A percentile compares a stretch with the other conserved stretches of the same genome.
Conservation (phyloP, 805 yeast species). For the Sugiyamaella marilandica region DNA sequence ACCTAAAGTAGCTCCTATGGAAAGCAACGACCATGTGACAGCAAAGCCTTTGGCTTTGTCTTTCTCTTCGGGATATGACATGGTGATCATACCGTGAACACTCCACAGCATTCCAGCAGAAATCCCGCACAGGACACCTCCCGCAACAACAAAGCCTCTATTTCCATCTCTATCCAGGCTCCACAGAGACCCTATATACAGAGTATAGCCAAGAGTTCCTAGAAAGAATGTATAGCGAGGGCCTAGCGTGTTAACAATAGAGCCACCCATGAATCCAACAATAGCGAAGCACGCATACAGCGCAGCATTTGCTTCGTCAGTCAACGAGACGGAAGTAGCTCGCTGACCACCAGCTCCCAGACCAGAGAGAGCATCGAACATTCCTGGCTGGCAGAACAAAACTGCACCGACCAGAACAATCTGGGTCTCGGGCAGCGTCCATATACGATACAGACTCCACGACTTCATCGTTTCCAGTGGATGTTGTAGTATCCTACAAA, state of each 20-base stretch:
- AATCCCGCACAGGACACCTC: slow-evolving; percentile 51
- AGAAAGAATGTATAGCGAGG: slow-evolving; percentile 33
- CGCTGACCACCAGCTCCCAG: slow-evolving; percentile 32
- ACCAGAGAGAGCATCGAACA: slow-evolving; percentile 29
- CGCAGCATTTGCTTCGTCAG: slow-evolving; percentile 29
- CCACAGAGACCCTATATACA: slow-evolving; percentile 47
- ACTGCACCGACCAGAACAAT: slow-evolving; percentile 17
- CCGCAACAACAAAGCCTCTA: slow-evolving; percentile 46
- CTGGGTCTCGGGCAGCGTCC: slow-evolving; percentile 17
- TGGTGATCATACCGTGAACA: slow-evolving; percentile 49
- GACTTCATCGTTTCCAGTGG: background rate
- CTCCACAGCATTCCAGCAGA: slow-evolving; percentile 53
- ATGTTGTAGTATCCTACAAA: too few relatives aligned
- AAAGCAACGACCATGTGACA: slow-evolving; percentile 52
- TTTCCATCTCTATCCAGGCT: slow-evolving; percentile 42
- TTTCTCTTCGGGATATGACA: slow-evolving; percentile 49
- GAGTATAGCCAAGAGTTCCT: slow-evolving; percentile 48
- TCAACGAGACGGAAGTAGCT: slow-evolving; percentile 20
- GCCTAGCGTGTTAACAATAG: slow-evolving; percentile 26
- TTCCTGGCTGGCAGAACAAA: slow-evolving; percentile 26
- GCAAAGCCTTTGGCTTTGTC: slow-evolving; percentile 48
- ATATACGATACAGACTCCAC: slow-evolving; percentile 1
- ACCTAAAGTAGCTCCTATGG: slow-evolving; percentile 55
- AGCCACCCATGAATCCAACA: slow-evolving; percentile 27
- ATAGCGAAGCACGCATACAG: slow-evolving; percentile 28